These are phyloP conservation scores for Moesziomyces globuligerus DNA, from an alignment of 1,284 basidiomycete species.

Conservation along the genomic window DNA sequence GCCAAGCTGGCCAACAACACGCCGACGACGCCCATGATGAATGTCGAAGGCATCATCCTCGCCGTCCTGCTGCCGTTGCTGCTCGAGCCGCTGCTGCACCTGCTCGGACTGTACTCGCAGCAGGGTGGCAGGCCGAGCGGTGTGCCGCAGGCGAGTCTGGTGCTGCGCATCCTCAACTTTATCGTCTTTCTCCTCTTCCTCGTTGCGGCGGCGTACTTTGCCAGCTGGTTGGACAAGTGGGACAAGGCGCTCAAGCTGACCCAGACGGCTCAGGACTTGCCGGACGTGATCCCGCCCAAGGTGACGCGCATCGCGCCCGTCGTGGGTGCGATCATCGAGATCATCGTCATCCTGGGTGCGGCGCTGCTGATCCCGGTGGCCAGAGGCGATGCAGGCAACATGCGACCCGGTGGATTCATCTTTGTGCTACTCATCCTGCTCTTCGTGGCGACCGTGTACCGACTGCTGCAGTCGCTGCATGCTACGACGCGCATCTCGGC, in stretches of 20 bases:
- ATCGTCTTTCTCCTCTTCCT: constrained; percentile 51
- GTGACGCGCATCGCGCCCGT: constrained; percentile 44
- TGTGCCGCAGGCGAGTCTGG: constrained; percentile 35
- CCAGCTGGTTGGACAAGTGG: constrained; percentile 41
- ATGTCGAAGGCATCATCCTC: constrained; percentile 42
- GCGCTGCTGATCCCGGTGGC: constrained; percentile 50
- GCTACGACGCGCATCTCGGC: constrained; percentile 35
- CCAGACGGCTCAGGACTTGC: constrained; percentile 37
- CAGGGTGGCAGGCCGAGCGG: constrained; percentile 33
- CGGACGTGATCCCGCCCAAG: constrained; percentile 26
- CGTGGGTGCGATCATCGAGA: constrained; percentile 28
- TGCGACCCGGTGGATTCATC: constrained; percentile 47
- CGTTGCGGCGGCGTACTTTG: constrained; percentile 41
- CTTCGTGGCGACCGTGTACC: constrained; percentile 41
- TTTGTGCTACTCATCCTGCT: constrained; percentile 47
- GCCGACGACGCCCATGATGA: constrained; percentile 44
- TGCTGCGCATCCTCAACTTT: constrained; percentile 49
- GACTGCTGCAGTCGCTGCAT: constrained; percentile 43
- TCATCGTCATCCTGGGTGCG: constrained; percentile 47
- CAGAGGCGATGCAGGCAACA: constrained; percentile 31
- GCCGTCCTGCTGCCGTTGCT: constrained; percentile 41
- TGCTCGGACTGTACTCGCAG: constrained; percentile 39
- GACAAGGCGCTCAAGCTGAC: constrained; percentile 36
- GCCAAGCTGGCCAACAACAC: constrained; percentile 35
- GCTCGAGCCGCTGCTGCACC: constrained; percentile 45